Percentiles rank a stretch among this genome's conserved stretches.
Evolutionary conservation across 2,329 filamentous ascomycete species (phyloP).

Genomic region (Proliferodiscus dingleyae): DNA sequence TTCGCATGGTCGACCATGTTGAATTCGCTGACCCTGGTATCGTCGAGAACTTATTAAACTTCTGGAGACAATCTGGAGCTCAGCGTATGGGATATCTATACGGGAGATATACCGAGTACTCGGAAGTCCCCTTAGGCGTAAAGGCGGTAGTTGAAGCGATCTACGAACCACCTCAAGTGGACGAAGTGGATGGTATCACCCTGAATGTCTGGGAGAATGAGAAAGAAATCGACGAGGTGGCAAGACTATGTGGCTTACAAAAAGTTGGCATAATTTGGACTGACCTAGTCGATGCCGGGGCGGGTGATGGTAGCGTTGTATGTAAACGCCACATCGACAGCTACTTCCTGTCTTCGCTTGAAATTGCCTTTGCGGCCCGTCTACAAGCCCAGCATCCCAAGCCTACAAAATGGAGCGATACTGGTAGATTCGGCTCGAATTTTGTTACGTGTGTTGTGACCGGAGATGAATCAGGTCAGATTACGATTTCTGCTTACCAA

Average conservation of each 20-base stretch:
- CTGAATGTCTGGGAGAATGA: conserved; percentile 82
- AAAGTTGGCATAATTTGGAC: conserved; percentile 93
- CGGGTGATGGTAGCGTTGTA: conserved; percentile 76
- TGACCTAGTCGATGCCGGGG: conserved; percentile 78
- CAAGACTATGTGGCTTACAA: conserved; percentile 77
- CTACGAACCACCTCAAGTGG: conserved; percentile 88
- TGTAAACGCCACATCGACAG: conserved; percentile 97
- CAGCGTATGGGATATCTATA: conserved; percentile 90
- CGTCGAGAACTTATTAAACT: conserved; percentile 84
- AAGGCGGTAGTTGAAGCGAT: conserved; percentile 97
- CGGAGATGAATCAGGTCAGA: conserved; percentile 85
- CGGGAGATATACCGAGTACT: conserved; percentile 84
- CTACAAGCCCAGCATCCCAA: conserved; percentile 86
- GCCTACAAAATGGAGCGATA: conserved; percentile 94
- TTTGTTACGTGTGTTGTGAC: conserved; percentile 95
- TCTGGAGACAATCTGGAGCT: conserved; percentile 80
- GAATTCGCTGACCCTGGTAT: conserved; percentile 84
- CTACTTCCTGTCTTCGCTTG: conserved; percentile 82
- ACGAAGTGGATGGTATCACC: conserved; percentile 84
- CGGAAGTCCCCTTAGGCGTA: conserved; percentile 85
- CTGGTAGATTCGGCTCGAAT: conserved; percentile 87
- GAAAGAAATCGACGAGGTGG: conserved; percentile 73
- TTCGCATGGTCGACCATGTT: conserved; percentile 97
- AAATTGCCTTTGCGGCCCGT: conserved; percentile 83
- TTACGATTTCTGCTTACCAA: conserved; percentile 87